These are phyloP conservation scores for Phialophora chinensis DNA, from an alignment of 2,329 filamentous ascomycete species.

Conservation along the genomic window DNA sequence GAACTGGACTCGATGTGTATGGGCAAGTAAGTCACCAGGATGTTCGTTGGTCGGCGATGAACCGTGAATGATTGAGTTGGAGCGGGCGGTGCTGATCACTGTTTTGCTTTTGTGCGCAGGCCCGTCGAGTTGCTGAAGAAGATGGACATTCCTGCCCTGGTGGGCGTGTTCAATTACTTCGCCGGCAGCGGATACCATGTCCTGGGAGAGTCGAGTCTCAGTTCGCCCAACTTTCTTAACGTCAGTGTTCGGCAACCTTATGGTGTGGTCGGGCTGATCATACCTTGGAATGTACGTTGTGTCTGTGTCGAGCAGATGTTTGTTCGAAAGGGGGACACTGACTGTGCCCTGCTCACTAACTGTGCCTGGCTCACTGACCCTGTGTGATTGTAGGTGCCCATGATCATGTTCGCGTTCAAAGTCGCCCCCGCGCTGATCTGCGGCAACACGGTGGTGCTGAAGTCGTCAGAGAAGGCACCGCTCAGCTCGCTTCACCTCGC, in stretches of 20 bases:
- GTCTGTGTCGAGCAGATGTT: constrained; percentile 33
- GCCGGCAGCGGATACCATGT: constrained; percentile 36
- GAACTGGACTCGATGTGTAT: constrained; percentile 46
- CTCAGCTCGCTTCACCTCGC: constrained; percentile 47
- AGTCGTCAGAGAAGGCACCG: constrained; percentile 54
- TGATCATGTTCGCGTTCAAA: constrained; percentile 46
- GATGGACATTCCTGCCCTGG: constrained; percentile 24
- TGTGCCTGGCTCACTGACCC: constrained; percentile 2
- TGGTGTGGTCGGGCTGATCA: constrained; percentile 45
- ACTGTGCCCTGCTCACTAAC: not conserved
- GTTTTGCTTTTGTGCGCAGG: not conserved
- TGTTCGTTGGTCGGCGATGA: too few relatives aligned
- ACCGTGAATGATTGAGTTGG: not conserved
- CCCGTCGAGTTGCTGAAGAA: constrained; percentile 24
- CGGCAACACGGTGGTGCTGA: constrained; percentile 55
- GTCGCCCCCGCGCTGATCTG: constrained; percentile 54
- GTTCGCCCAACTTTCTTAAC: constrained; percentile 37
- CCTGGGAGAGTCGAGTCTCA: constrained; percentile 28
- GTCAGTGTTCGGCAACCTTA: constrained; percentile 40
- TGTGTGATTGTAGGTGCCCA: constrained; percentile 8
- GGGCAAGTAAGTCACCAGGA: constrained; percentile 44
- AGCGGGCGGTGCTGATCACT: not conserved
- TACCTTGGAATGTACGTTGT: constrained; percentile 52
- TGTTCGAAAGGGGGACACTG: constrained; percentile 40
- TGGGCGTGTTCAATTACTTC: constrained; percentile 33